Evolutionary conservation across 805 yeast genomes (phyloP), one percentile per base, ranked within the genome.

Genomic region (Barnettozyma wickerhamii): DNA sequence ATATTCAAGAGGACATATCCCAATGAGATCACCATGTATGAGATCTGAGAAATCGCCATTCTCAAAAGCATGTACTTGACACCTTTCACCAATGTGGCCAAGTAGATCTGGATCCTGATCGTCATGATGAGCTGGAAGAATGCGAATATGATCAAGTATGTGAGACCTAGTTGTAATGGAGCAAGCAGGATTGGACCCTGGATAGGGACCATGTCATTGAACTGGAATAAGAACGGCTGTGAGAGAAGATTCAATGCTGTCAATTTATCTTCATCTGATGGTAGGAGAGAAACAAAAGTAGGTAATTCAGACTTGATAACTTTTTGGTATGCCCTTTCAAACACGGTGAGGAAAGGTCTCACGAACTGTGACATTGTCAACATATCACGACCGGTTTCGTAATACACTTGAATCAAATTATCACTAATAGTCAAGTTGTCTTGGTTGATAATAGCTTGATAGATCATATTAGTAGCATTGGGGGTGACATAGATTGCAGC

Each of bases 111-210:
- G 61, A 67, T 55, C 79, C 50, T 71, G 19, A 62, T 59, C 50
- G 80, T 80, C 65, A 83, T 72, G 5, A 62, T 69, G 49, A 81
- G 69, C 51, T 79, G 85, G 71, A 85, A 81, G 56, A 85, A 82
- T 2, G 91, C 76, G 43, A 84, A 61, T 50, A 84, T 75, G 45
- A 84, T 70, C 55, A 82, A 67, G 54, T 79, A 84, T 51, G 84
- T 79, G 45, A 81, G 67, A 19, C 93, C 93, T 38, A 84, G 77
- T 56, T 83, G 89, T 6, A 79, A 60, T 4, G 89, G 87, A 1
- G 87, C 89, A 35, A 69, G 50, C 9, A 79, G 53, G 12, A 76
- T 77, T 1, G 76, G 64, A 47, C 72, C 64, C 1, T 62, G 61
- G 29, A 63, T 64, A 1, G 85, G 84, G 7, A 63, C 62, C 31